Conservation (phyloP, 148 eudicot species). For the Dysphania ambrosioides region DNA sequence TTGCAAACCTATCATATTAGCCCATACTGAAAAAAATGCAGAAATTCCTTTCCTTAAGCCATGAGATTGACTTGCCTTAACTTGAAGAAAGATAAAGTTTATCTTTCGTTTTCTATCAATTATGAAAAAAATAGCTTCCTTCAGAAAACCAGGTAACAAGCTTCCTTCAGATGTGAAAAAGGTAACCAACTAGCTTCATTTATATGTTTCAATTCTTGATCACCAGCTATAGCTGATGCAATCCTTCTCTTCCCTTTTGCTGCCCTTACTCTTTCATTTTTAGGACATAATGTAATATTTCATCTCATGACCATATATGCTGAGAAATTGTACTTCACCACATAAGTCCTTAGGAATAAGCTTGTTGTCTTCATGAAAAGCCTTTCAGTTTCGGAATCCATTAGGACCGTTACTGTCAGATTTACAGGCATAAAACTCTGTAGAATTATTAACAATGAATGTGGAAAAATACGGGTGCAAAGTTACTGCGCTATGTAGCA, state of each 20-base stretch:
- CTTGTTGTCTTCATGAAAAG: background rate
- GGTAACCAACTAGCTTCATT: too few species aligned
- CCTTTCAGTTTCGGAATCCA: background rate
- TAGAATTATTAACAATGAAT: too few species aligned
- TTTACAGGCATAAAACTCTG: too few species aligned
- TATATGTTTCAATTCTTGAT: too few species aligned
- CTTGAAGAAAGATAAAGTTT: background rate
- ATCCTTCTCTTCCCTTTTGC: background rate
- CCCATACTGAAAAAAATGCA: background rate
- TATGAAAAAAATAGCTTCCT: too few species aligned
- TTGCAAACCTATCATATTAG: background rate
- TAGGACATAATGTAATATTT: background rate
- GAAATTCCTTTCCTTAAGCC: background rate
- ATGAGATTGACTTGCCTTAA: background rate
- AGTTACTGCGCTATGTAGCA: background rate
- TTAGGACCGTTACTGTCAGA: too few species aligned
- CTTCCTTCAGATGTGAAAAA: background rate
- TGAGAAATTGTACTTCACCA: background rate
- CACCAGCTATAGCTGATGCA: background rate
- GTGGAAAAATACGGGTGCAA: too few species aligned
- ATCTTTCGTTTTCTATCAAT: background rate
- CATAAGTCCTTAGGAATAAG: background rate
- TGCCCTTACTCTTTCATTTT: background rate
- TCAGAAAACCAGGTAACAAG: too few species aligned
- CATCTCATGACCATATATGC: background rate